Evolutionary conservation across 345 rosid genomes (phyloP), one percentile per base, ranked within the genome.

Genomic region (Angophora floribunda): DNA sequence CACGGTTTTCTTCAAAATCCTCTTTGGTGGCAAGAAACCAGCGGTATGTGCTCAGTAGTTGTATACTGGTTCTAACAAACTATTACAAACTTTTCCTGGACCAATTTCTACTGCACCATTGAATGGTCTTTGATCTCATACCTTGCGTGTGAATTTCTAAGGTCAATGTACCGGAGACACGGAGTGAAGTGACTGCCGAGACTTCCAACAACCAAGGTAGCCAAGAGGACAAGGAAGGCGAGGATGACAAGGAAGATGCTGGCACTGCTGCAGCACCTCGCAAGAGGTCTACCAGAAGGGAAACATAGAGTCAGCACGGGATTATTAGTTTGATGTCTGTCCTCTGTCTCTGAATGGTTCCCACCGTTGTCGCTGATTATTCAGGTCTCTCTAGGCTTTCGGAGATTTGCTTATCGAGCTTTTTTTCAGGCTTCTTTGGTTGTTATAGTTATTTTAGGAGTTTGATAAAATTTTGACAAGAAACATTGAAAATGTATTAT

Each of bases 21-120:
- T 93, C 79, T 91, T 88, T 61, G 92, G 96, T 7, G 91, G 93
- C 90, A 93, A 90, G 88, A 91, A 88, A 86, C 65, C 90, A 17
- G 79, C 30, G 16, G 90, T 61, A 59, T 41, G 89, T 52, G 45
- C 53, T 22, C 44, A 30, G 65, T 75, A 6, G 4, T 41, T 19
- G 65, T 52, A 30, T 7, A 59, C 19, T 85, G 28, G 16, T 44
- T 19, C 80, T 51, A 51, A 26, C 13, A 51, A 26, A 7, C 87
- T 65, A 9, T 13, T 85, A 15, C 47, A 8, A 28, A n/a, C 24
- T 49, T 47, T 44, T 21, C 61, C 7, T 51, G 24, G 32, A 67
- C 44, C 26, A 36, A 16, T 85, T 30, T 52, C 47, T 70, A n/a
- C 50, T 75, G 53, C 44, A 85, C 52, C 2, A 51, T 19, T 52